phyloP scores from a whole-genome alignment of 75 land plant species.

The Pinus albicaulis region DNA sequence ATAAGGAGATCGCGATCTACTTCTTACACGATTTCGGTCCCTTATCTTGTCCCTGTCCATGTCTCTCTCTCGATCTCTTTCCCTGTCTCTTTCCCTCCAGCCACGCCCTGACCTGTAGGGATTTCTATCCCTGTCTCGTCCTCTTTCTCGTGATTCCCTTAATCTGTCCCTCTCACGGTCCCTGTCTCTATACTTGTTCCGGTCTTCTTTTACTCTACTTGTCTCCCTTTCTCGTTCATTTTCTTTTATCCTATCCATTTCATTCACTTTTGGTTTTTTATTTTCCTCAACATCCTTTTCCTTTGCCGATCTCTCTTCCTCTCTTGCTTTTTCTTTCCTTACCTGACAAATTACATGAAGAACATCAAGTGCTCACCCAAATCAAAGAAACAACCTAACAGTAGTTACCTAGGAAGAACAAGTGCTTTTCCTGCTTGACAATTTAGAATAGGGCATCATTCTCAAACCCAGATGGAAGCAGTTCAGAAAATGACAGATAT shows the following conservation, averaged over 20 bases:
- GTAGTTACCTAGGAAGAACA: not conserved
- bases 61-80: constrained; percentile 5
- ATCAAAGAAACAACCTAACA: not conserved
- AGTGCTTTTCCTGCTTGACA: not conserved
- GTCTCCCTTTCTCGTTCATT: constrained; percentile 22
- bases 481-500: not conserved
- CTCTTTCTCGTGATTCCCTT: constrained; percentile 11
- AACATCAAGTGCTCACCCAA: not conserved
- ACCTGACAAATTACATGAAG: constrained; percentile 25
- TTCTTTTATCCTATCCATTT: constrained; percentile 28
- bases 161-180: constrained; percentile 44
- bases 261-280: constrained; percentile 42
- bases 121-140: constrained; percentile 11
- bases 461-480: not conserved
- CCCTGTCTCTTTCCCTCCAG: constrained; percentile 8
- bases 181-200: constrained; percentile 41
- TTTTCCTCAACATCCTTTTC: constrained; percentile 67
- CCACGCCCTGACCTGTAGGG: constrained; percentile 3
- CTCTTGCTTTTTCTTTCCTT: constrained; percentile 66
- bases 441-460: not conserved
- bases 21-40: constrained; percentile 33
- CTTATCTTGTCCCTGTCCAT: constrained; percentile 18
- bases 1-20: constrained; percentile 71
- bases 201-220: constrained; percentile 40
- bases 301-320: constrained; percentile 60